Evolutionary conservation across 345 rosid genomes (phyloP).

Genomic region (Bruguiera sexangula): DNA sequence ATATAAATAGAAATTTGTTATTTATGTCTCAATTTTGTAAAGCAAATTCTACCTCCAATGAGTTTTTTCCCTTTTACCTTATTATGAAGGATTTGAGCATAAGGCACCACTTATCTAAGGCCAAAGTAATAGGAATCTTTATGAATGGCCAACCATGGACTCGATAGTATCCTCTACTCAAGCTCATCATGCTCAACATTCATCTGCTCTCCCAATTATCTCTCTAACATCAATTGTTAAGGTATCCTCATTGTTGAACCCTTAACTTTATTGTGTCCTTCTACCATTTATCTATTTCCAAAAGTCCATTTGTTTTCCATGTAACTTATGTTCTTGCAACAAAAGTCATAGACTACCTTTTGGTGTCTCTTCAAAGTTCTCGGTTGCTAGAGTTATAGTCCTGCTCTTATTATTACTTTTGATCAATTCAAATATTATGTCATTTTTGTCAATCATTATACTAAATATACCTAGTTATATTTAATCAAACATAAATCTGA

Average conservation of each 20-base stretch:
- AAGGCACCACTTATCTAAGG: not conserved
- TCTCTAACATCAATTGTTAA: not conserved
- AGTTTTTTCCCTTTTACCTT: not conserved
- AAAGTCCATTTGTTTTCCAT: too few relatives aligned
- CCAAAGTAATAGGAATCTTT: not conserved
- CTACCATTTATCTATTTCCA: not conserved
- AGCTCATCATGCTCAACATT: too few relatives aligned
- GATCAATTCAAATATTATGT: not conserved
- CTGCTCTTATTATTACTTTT: not conserved
- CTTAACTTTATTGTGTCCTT: not conserved
- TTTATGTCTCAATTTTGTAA: not conserved
- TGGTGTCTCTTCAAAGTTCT: not conserved
- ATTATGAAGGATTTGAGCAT: not conserved
- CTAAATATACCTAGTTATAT: not conserved
- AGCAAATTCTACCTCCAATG: not conserved
- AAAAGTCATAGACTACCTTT: not conserved
- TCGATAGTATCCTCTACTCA: not conserved
- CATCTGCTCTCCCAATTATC: not conserved
- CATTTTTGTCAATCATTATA: not conserved
- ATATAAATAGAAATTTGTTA: not conserved
- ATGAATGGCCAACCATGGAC: not conserved
- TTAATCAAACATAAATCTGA: not conserved
- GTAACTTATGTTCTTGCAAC: not conserved
- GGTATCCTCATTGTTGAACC: not conserved
- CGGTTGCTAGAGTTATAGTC: not conserved